These are phyloP conservation scores for Camellia japonica DNA, from an alignment of 148 eudicot species.

Conservation along the genomic window DNA sequence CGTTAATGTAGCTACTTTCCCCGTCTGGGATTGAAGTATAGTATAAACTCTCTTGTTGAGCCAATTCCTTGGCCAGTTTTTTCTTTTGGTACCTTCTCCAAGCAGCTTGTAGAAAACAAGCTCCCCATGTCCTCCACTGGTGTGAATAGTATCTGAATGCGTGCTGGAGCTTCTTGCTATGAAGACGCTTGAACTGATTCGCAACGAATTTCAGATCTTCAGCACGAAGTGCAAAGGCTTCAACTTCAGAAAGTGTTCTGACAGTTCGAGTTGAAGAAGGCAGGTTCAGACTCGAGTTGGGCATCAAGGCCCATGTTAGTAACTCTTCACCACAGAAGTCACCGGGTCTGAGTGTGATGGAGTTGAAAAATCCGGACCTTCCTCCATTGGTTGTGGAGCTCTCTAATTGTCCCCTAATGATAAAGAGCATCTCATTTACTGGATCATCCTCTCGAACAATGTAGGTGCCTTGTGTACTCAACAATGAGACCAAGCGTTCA, in stretches of 20 bases:
- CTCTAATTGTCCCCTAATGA: constrained; percentile 74
- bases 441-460: constrained; percentile 78
- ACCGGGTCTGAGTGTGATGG: constrained; percentile 69
- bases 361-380: constrained; percentile 76
- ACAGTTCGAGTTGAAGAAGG: constrained; percentile 80
- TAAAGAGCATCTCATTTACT: constrained; percentile 76
- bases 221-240: constrained; percentile 80
- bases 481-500: constrained; percentile 65
- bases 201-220: constrained; percentile 80
- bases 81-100: constrained; percentile 66
- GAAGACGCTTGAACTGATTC: constrained; percentile 71
- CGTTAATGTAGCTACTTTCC: background rate
- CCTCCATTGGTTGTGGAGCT: constrained; percentile 91
- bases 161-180: constrained; percentile 84
- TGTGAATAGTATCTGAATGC: constrained; percentile 80
- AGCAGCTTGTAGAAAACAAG: constrained; percentile 71
- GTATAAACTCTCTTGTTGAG: constrained; percentile 35
- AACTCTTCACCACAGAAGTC: constrained; percentile 90
- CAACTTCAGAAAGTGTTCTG: constrained; percentile 70
- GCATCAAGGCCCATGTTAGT: constrained; percentile 81
- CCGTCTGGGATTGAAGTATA: constrained; percentile 13
- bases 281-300: constrained; percentile 50
- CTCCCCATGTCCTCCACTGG: constrained; percentile 89
- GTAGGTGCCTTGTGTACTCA: constrained; percentile 67
- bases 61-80: constrained; percentile 49